These are phyloP conservation scores for Verbascum thapsus DNA, from an alignment of 257 asterid genomes.

Conservation along the genomic window DNA sequence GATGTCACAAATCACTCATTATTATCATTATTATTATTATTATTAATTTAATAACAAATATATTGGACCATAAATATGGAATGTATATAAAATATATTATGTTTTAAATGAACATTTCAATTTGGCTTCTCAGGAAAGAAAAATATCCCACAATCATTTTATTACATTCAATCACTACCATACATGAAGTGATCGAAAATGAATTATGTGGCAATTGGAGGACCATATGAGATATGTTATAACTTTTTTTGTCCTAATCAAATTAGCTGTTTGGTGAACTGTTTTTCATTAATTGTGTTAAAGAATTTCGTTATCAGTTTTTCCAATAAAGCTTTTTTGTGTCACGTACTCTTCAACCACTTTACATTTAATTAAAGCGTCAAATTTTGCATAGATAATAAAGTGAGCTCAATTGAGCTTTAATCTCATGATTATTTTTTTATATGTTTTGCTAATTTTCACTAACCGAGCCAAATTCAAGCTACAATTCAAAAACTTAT, in stretches of 20 bases:
- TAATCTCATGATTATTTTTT: too few relatives aligned
- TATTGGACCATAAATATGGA: background rate
- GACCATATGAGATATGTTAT: background rate
- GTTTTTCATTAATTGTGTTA: conserved; percentile 14
- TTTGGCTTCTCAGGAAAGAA: too few relatives aligned
- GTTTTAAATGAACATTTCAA: background rate
- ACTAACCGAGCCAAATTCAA: too few relatives aligned
- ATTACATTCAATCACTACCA: too few relatives aligned
- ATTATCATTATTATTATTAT: background rate
- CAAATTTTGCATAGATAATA: too few relatives aligned
- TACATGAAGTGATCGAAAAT: too few relatives aligned
- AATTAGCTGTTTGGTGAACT: conserved; percentile 32
- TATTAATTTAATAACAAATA: background rate
- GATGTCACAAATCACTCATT: conserved; percentile 10
- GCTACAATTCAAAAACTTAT: too few relatives aligned
- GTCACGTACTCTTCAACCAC: conserved; percentile 30
- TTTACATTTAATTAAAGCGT: conserved; percentile 3
- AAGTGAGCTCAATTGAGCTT: too few relatives aligned
- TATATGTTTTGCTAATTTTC: too few relatives aligned
- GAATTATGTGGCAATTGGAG: background rate
- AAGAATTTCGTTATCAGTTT: conserved; percentile 6
- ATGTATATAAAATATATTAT: background rate
- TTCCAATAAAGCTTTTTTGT: conserved; percentile 17
- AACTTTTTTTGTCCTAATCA: background rate
- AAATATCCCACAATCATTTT: too few relatives aligned